Percentiles rank a stretch among this genome's conserved stretches.
Conservation (phyloP, 225 moss, liverwort and hornwort genomes). For the Bryum argenteum region DNA sequence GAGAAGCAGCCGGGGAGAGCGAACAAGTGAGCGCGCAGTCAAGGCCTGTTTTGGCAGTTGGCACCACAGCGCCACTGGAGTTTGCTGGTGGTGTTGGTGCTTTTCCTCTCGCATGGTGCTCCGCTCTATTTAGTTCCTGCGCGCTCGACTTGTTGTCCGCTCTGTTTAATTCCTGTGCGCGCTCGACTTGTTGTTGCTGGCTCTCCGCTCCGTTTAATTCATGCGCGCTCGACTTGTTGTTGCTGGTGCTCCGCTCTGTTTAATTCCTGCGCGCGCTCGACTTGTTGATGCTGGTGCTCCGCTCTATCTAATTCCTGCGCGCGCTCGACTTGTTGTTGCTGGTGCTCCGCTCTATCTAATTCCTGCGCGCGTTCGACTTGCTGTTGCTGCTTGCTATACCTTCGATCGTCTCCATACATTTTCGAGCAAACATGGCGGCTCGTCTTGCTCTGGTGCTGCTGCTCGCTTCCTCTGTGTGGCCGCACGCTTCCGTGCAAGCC, state of each 20-base stretch:
- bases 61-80: constrained; percentile 26
- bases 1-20: neutral
- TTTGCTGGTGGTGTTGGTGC: neutral
- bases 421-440: constrained; percentile 18
- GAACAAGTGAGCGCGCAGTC: constrained; percentile 17
- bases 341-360: neutral
- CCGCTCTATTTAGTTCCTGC: neutral
- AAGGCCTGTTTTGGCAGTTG: constrained; percentile 16
- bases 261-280: neutral
- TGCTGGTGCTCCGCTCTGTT: neutral
- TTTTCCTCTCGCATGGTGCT: neutral
- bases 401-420: neutral
- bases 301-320: too few relatives aligned
- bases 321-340: neutral
- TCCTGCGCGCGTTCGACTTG: neutral
- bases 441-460: neutral
- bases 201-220: too few relatives aligned
- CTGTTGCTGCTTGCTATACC: neutral
- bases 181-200: too few relatives aligned
- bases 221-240: too few relatives aligned
- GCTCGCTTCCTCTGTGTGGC: neutral
- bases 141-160: too few relatives aligned
- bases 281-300: neutral
- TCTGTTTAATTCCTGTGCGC: too few relatives aligned
- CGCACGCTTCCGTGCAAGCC: constrained; percentile 4